These are phyloP conservation scores for Tephrocybe rancida DNA, from an alignment of 768 basidiomycete species.

Conservation along the genomic window DNA sequence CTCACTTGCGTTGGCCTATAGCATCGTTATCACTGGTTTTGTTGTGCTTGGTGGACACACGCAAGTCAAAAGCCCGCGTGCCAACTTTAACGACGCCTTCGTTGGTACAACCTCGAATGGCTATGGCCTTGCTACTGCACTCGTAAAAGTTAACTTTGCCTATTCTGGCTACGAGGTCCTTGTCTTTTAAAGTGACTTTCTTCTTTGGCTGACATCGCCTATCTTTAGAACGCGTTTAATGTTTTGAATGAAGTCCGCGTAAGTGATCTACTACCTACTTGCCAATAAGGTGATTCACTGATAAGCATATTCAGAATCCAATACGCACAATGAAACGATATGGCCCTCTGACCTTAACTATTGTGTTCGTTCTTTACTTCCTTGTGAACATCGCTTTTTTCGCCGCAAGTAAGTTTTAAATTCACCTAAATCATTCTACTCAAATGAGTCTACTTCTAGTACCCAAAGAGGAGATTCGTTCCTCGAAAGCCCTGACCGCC, in stretches of 20 bases:
- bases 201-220: neutral
- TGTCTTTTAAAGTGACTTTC: neutral
- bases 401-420: constrained; percentile 34
- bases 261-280: neutral
- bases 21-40: constrained; percentile 57
- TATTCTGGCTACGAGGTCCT: constrained; percentile 39
- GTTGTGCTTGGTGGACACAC: constrained; percentile 63
- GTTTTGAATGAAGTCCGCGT: constrained; percentile 45
- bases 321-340: constrained; percentile 48
- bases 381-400: constrained; percentile 47
- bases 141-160: constrained; percentile 40
- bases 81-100: constrained; percentile 61
- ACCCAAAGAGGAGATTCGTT: constrained; percentile 43
- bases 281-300: neutral
- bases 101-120: constrained; percentile 52
- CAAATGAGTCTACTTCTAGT: constrained; percentile 28
- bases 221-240: constrained; percentile 43
- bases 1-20: constrained; percentile 8
- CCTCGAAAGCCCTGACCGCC: constrained; percentile 46
- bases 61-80: constrained; percentile 54
- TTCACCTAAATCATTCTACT: neutral
- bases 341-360: constrained; percentile 44
- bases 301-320: no score
- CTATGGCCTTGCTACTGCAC: constrained; percentile 42
- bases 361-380: constrained; percentile 49